Evolutionary conservation across 2,329 filamentous ascomycete genomes (phyloP), one percentile per base, ranked within the genome.

Genomic region (Ophiosphaerella herpotricha): DNA sequence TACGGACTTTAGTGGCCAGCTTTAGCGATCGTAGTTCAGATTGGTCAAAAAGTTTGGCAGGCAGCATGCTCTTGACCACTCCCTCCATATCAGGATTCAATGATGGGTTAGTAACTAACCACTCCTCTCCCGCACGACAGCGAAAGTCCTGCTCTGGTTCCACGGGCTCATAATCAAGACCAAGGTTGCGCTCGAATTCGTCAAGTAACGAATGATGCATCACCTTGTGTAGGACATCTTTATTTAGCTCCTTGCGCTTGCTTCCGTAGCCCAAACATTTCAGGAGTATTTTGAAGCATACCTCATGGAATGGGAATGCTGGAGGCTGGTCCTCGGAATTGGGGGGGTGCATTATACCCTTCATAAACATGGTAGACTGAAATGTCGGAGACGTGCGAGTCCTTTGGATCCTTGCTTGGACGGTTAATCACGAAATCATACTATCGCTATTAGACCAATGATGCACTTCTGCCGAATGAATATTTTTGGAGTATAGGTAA

Each of bases 291-390:
- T 52, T 36, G 39, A 54, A 58, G 24, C 63, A 66, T 2, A 48
- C 48, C 23, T 58, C 51, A 40, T 65, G 62, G 18, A 65, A 61
- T 3, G 60, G 61, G 39, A 50, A 64, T 11, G 46, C 46, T 5
- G 18, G 16, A 16, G 35, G 18, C 7, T 34, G 16, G 9, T 45
- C 23, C 26, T 23, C 34, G 11, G 26, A 8, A 11, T 39, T 8
- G 16, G 16, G 16, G 16, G 36, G 14, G 21, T 14, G 13, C 9
- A 26, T 24, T 1, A 39, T 33, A 1, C 40, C 37, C 16, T 11
- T 52, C 41, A 5, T 46, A 50, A 0, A 33, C 7, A 5, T 39
- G 18, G 29, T 56, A 61, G 26, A 56, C 58, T 12, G 32, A 14
- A 32, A 48, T 35, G 2, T 39, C 4, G 6, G 34, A 9, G 2